Base-by-base conservation (phyloP, 345 rosid genomes). In the Hevea brasiliensis region DNA sequence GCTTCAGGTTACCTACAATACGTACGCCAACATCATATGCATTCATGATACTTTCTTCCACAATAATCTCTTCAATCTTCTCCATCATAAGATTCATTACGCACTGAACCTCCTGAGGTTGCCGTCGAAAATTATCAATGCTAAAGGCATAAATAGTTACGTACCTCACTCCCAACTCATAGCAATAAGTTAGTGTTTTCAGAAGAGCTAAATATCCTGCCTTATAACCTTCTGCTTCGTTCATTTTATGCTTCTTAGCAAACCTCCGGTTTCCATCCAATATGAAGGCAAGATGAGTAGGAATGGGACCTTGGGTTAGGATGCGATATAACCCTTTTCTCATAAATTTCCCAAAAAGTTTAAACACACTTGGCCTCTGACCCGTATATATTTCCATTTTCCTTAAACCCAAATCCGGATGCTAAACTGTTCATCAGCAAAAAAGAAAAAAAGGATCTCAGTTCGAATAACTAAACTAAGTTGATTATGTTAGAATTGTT, bases 21-120 rank as follows among this genome's bases (percentile, higher is more conserved):
- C 67, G 68, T 2, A 88, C 85, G 70, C 85, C 83, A 56, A 93
- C 24, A 7, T 90, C 89, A 26, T 84, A 82, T 67, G 85, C 78
- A 68, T 81, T 79, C 61, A 85, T 89, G 1, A 94, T 64, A 50
- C 90, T 91, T 74, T 84, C 89, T 63, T 90, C 81, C 65, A 72
- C 72, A 20, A 94, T 84, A 77, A 90, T 64, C 27, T 71, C 83
- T 10, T 86, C 81, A 12, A 84, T 86, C 84, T 94, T 94, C 78
- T 89, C 98, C 65, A 92, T 13, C 86, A 92, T 78, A 56, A 94
- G 75, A 77, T 93, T 87, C 97, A 93, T 89, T 58, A 93, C 20
- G 40, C 62, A 70, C 60, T 86, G 85, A 61, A 93, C 91, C 75
- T 86, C 91, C 32, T 81, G 83, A 8, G 91, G 92, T 18, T 27